Conservation (phyloP, 2,329 filamentous ascomycete genomes). For the Alternaria incomplexa region DNA sequence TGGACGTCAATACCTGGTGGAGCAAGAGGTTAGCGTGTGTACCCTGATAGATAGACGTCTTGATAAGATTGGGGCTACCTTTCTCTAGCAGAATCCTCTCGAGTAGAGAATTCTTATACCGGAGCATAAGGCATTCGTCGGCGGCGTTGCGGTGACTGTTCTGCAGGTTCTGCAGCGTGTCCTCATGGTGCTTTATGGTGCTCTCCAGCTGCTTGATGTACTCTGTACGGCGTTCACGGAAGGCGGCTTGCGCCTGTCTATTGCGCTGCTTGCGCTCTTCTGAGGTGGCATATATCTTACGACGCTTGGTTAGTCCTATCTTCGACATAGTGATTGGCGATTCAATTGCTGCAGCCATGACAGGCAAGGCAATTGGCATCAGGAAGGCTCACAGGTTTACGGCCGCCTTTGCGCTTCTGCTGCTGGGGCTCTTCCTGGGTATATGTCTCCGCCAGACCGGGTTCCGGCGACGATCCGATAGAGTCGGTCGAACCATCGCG, state of each 20-base stretch:
- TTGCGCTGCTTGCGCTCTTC: conserved; percentile 98
- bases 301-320: conserved; percentile 49
- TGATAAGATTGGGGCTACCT: conserved; percentile 60
- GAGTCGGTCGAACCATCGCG: conserved; percentile 56
- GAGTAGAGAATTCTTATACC: conserved; percentile 96
- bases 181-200: conserved; percentile 96
- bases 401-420: conserved; percentile 95
- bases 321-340: conserved; percentile 39
- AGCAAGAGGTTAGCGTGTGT: conserved; percentile 24
- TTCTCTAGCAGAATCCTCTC: conserved; percentile 97
- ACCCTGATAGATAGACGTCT: background rate
- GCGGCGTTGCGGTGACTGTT: conserved; percentile 92
- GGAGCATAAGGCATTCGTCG: conserved; percentile 96
- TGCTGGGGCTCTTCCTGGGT: conserved; percentile 54
- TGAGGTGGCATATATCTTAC: conserved; percentile 95
- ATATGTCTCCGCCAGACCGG: conserved; percentile 50
- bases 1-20: conserved; percentile 89
- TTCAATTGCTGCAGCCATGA: conserved; percentile 30
- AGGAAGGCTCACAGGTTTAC: conserved; percentile 81
- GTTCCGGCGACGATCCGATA: conserved; percentile 57
- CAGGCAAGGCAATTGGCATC: conserved; percentile 26
- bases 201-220: conserved; percentile 99
- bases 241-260: conserved; percentile 94
- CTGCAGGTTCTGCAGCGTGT: conserved; percentile 89
- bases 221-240: conserved; percentile 94